A percentile compares a stretch with the other conserved stretches of the same genome.
Conservation (phyloP, 2,329 filamentous ascomycete species). For the Calonectria crousiana region DNA sequence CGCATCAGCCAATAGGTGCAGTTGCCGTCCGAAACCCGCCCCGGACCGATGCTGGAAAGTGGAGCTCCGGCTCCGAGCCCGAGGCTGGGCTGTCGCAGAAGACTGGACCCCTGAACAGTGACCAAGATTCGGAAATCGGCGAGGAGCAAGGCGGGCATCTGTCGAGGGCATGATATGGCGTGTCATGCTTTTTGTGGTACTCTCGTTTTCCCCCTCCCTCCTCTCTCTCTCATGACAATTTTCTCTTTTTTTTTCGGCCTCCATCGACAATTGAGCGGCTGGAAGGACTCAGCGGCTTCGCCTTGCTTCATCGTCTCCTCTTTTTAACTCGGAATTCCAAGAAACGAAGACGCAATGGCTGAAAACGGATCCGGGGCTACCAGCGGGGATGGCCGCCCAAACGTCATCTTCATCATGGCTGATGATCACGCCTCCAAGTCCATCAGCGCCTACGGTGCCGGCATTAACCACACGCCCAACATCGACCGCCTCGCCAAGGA, state of each 20-base stretch:
- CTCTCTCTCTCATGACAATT: background rate
- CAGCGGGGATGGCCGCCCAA: constrained; percentile 29
- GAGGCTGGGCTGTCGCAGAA: constrained; percentile 12
- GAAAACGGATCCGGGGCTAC: background rate
- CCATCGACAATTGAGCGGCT: background rate
- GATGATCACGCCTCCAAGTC: constrained; percentile 66
- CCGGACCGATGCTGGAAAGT: constrained; percentile 25
- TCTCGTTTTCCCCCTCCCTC: background rate
- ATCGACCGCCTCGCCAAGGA: constrained; percentile 62
- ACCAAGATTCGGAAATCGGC: constrained; percentile 31
- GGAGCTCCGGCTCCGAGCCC: constrained; percentile 22
- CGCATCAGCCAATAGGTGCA: constrained; percentile 20
- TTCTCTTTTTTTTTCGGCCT: background rate
- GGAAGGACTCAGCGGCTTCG: background rate
- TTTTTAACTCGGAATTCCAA: background rate
- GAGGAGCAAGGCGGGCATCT: background rate
- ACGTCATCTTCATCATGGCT: constrained; percentile 64
- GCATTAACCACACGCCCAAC: constrained; percentile 65
- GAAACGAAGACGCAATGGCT: constrained; percentile 18
- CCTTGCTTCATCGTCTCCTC: background rate
- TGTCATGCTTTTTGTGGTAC: constrained; percentile 1
- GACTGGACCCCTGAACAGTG: constrained; percentile 20
- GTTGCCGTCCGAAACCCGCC: constrained; percentile 25
- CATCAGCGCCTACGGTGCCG: constrained; percentile 61
- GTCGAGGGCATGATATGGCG: constrained; percentile 9